These are phyloP conservation scores for Xylariaceae sp. DNA, from an alignment of 2,329 filamentous ascomycete species.

Conservation along the genomic window DNA sequence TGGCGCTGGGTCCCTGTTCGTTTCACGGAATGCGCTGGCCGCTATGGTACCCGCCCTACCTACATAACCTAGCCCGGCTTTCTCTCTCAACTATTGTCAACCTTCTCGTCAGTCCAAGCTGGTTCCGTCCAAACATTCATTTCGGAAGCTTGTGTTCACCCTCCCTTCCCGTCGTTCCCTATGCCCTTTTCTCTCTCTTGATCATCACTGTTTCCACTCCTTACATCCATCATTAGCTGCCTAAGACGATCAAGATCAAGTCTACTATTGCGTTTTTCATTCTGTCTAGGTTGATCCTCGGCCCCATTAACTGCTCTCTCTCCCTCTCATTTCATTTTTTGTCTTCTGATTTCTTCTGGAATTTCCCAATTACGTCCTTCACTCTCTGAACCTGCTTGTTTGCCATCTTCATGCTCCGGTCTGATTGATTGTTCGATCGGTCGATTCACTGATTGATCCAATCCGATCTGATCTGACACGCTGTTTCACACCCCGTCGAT, in stretches of 20 bases:
- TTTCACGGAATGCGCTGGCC: background rate
- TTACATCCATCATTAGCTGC: slow-evolving; percentile 18
- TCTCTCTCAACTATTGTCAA: slow-evolving; percentile 19
- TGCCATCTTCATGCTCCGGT: slow-evolving; percentile 4
- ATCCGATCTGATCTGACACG: background rate
- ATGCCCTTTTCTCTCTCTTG: slow-evolving; percentile 16
- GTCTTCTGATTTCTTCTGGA: slow-evolving; percentile 20
- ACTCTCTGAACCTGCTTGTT: slow-evolving; percentile 22
- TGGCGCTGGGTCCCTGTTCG: slow-evolving; percentile 16
- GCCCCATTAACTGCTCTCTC: slow-evolving; percentile 31
- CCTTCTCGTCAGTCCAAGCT: slow-evolving; percentile 19
- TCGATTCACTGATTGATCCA: slow-evolving; percentile 6
- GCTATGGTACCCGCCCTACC: slow-evolving; percentile 10
- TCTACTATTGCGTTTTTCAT: slow-evolving; percentile 29
- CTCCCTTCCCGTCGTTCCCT: background rate
- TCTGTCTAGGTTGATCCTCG: slow-evolving; percentile 57
- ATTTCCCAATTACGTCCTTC: slow-evolving; percentile 15
- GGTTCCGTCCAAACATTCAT: slow-evolving; percentile 7
- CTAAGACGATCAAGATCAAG: background rate
- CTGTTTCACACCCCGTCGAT: background rate
- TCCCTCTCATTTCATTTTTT: background rate
- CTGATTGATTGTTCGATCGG: slow-evolving; percentile 8
- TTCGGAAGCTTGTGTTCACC: slow-evolving; percentile 1
- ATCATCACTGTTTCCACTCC: slow-evolving; percentile 18
- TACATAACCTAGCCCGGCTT: slow-evolving; percentile 6